These are phyloP conservation scores for Letharia lupina DNA, from an alignment of 495 filamentous ascomycete species.

Conservation along the genomic window DNA sequence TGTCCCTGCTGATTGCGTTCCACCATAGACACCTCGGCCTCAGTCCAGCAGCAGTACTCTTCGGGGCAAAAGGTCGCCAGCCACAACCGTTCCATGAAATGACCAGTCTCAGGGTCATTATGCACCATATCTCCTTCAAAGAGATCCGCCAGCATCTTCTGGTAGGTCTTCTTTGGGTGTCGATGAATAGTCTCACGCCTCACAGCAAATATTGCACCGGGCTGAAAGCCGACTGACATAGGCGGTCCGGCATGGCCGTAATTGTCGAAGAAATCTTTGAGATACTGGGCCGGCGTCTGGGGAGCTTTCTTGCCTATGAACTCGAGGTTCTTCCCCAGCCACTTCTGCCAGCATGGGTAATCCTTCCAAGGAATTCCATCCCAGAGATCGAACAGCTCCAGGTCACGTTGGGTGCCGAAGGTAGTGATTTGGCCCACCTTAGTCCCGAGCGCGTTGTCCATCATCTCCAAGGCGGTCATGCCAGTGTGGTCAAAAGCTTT, in stretches of 20 bases:
- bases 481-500: slow-evolving; percentile 50
- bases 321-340: slow-evolving; percentile 7
- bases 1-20: slow-evolving; percentile 20
- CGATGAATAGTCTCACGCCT: slow-evolving; percentile 14
- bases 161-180: slow-evolving; percentile 12
- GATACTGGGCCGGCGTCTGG: slow-evolving; percentile 15
- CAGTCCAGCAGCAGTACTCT: slow-evolving; percentile 18
- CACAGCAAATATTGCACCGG: slow-evolving; percentile 20
- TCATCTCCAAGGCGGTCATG: slow-evolving; percentile 16
- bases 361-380: slow-evolving; percentile 22
- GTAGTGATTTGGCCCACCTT: slow-evolving; percentile 15
- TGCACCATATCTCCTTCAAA: slow-evolving; percentile 19
- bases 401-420: slow-evolving; percentile 17
- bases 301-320: slow-evolving; percentile 1
- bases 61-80: slow-evolving; percentile 16
- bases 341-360: slow-evolving; percentile 20
- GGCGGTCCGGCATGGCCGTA: slow-evolving; percentile 4
- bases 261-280: slow-evolving; percentile 10
- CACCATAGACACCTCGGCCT: slow-evolving; percentile 7
- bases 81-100: slow-evolving; percentile 20
- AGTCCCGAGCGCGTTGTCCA: slow-evolving; percentile 5
- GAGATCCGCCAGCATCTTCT: slow-evolving; percentile 12
- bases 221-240: slow-evolving; percentile 14
- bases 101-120: slow-evolving; percentile 19
- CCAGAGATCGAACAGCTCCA: slow-evolving; percentile 22